Percentiles rank a stretch among this genome's conserved stretches.
These are phyloP conservation scores for Fusarium neocosmosporiellum DNA, from an alignment of 2,329 filamentous ascomycete species.

Conservation along the genomic window DNA sequence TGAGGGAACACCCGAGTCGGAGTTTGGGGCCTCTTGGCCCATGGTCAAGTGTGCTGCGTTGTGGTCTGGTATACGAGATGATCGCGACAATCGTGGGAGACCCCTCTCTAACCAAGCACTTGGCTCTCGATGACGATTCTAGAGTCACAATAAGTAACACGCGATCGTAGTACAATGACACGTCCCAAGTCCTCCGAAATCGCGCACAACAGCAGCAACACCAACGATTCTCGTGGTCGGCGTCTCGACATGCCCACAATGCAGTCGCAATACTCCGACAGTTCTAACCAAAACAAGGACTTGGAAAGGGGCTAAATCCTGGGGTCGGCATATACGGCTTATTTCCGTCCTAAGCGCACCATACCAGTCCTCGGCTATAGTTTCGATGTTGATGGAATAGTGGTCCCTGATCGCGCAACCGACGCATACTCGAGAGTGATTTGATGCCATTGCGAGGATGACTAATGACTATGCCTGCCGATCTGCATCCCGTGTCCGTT, in stretches of 20 bases:
- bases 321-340: neutral
- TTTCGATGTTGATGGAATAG: neutral
- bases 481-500: neutral
- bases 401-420: slow-evolving; percentile 7
- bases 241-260: neutral
- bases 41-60: no score
- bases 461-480: neutral
- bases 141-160: neutral
- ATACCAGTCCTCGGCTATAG: neutral
- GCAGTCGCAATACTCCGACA: slow-evolving; percentile 1
- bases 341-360: neutral
- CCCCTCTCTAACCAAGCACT: neutral
- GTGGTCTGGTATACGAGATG: no score
- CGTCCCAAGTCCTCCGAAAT: neutral
- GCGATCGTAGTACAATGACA: neutral
- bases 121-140: neutral
- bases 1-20: no score
- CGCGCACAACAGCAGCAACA: neutral
- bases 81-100: neutral
- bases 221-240: neutral
- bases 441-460: neutral
- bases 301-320: neutral
- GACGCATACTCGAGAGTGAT: neutral
- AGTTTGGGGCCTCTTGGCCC: neutral
- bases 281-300: neutral